Base-by-base conservation (phyloP, 495 filamentous ascomycete genomes). In the Daldinia loculata region DNA sequence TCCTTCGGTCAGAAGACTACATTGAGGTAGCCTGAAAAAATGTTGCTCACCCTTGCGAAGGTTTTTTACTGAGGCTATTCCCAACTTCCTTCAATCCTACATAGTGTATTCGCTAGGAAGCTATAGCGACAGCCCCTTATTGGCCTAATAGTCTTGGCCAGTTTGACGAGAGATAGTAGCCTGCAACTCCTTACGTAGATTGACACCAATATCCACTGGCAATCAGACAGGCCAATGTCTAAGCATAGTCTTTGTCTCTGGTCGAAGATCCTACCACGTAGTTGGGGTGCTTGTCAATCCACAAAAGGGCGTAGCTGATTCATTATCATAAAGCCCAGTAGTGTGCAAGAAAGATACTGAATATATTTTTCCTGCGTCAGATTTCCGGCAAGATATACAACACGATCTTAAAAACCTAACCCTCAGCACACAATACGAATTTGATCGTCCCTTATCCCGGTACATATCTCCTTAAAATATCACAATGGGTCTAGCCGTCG, bases 21-120 rank as follows among this genome's bases (percentile, higher is more conserved):
- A 58, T 66, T 34, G 8, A 67, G 69, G 38, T 32, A 45, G 27
- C 53, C 9, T 48, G 43, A 1, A 24, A 48, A 48, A 19, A 48
- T 9, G 43, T 48, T 48, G 43, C 43, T 48, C 3, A 48, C n/a
- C 43, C 43, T 57, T 36, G 48, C 56, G 41, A 56, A 56, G 36
- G 41, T 38, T n/a, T 17, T 50, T 41, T 17, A 22, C 26, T 70
- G 67, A 70, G 50, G 67, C 48, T 70, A 70, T 70, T 70, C 56
- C 56, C 62, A 61, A 50, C 32, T 66, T 55, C 4, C 43, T 22
- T 48, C 7, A 48, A 48, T 48, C 43, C 43, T 24, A 48, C 43
- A 24, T 48, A 48, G 19, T 22, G 11, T 22, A 22, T 22, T 48
- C 24, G 11, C 43, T 48, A 48, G 19, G 19, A 22, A 48, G 19